Evolutionary conservation across 371 early-diverging fungal species (phyloP).

Genomic region (Nematocida homosporus): DNA sequence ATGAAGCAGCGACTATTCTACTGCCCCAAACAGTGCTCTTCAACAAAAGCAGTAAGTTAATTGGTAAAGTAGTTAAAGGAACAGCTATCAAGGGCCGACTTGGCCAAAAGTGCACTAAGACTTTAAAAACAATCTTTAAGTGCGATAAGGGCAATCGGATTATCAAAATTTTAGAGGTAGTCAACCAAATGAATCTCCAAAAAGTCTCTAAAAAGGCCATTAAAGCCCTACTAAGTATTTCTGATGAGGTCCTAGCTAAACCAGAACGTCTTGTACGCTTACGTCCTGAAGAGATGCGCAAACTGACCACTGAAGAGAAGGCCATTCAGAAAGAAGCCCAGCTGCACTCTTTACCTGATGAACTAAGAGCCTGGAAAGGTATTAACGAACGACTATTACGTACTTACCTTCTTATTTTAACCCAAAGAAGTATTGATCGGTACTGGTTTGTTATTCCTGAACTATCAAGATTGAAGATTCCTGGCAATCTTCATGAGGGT

Average conservation of each 20-base stretch:
- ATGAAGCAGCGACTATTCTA: slow-evolving; percentile 48
- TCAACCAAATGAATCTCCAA: slow-evolving; percentile 35
- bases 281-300: slow-evolving; percentile 9
- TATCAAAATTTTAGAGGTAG: slow-evolving; percentile 41
- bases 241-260: slow-evolving; percentile 18
- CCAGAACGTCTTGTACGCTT: slow-evolving; percentile 11
- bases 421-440: slow-evolving; percentile 16
- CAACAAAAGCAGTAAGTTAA: slow-evolving; percentile 52
- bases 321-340: slow-evolving; percentile 54
- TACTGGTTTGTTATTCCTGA: slow-evolving; percentile 17
- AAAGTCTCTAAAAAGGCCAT: slow-evolving; percentile 30
- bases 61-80: slow-evolving; percentile 52
- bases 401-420: slow-evolving; percentile 38
- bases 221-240: slow-evolving; percentile 16
- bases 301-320: slow-evolving; percentile 46
- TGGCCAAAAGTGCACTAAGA: slow-evolving; percentile 31
- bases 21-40: slow-evolving; percentile 49
- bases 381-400: slow-evolving; percentile 52
- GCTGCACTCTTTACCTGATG: slow-evolving; percentile 51
- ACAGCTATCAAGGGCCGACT: slow-evolving; percentile 17
- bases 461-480: slow-evolving; percentile 26
- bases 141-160: slow-evolving; percentile 53
- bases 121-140: slow-evolving; percentile 32
- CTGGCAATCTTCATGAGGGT: slow-evolving; percentile 48
- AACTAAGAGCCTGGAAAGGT: slow-evolving; percentile 46